phyloP scores from a whole-genome alignment of 2,329 filamentous ascomycete genomes.

The Nannizzia gypsea region DNA sequence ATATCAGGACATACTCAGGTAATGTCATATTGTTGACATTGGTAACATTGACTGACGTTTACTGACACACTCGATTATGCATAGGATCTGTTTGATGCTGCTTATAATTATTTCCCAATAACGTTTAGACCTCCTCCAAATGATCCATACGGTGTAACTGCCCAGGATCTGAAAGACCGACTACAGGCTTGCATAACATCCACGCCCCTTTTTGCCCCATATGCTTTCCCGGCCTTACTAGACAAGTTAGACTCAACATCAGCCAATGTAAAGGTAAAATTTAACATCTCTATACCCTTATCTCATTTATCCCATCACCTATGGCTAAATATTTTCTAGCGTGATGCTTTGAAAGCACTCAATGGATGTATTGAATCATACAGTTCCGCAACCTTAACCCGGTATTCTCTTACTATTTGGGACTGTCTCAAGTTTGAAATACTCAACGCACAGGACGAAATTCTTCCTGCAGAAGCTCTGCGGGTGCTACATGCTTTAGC shows the following conservation, averaged over 20 bases:
- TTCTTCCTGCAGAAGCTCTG: constrained; percentile 50
- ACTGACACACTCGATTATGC: neutral
- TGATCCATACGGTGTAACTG: constrained; percentile 58
- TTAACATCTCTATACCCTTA: neutral
- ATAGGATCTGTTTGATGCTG: constrained; percentile 50
- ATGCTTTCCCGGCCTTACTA: constrained; percentile 54
- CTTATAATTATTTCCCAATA: constrained; percentile 62
- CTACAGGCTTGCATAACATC: constrained; percentile 53
- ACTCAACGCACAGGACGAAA: constrained; percentile 54
- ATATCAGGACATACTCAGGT: constrained; percentile 49
- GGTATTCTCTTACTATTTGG: constrained; percentile 55
- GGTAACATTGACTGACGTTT: neutral
- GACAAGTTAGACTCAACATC: constrained; percentile 60
- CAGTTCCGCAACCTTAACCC: constrained; percentile 46
- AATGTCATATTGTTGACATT: constrained; percentile 10
- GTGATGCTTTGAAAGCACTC: constrained; percentile 54
- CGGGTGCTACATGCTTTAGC: constrained; percentile 45
- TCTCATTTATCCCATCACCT: neutral
- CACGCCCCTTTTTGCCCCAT: constrained; percentile 51
- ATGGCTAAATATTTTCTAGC: constrained; percentile 30
- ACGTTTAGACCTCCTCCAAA: constrained; percentile 58
- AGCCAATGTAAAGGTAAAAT: constrained; percentile 50
- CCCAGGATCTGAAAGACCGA: constrained; percentile 54
- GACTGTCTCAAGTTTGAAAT: constrained; percentile 59
- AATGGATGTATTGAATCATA: constrained; percentile 49